Percentiles rank a stretch among this genome's conserved stretches.
These are phyloP conservation scores for Noccaea caerulescens DNA, from an alignment of 345 rosid genomes.

Conservation along the genomic window DNA sequence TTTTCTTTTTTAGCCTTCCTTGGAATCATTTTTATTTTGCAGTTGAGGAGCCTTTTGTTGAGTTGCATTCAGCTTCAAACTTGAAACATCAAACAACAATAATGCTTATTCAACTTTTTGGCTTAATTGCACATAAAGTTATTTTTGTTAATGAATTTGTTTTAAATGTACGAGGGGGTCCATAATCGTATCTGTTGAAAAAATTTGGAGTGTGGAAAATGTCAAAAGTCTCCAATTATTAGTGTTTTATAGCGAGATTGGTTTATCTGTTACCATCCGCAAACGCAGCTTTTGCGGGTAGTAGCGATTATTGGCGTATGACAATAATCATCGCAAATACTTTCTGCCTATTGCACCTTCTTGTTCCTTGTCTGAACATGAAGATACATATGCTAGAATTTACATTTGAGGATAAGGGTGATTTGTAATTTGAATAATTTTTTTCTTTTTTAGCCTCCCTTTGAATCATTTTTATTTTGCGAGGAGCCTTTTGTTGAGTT, in stretches of 20 bases:
- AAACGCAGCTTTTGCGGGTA: too few relatives aligned
- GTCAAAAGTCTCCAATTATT: neutral
- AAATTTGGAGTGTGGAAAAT: neutral
- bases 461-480: neutral
- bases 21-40: neutral
- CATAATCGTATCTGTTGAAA: too few relatives aligned
- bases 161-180: too few relatives aligned
- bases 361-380: neutral
- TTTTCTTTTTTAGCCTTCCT: neutral
- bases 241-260: too few relatives aligned
- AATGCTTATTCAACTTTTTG: neutral
- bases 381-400: neutral
- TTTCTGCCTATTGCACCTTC: neutral
- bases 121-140: neutral
- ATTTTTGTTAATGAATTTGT: neutral
- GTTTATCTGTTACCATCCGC: too few relatives aligned
- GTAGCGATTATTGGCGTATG: too few relatives aligned
- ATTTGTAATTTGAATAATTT: slow-evolving; percentile 8
- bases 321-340: too few relatives aligned
- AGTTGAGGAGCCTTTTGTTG: neutral
- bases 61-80: slow-evolving; percentile 13
- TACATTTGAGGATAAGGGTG: neutral
- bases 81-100: neutral
- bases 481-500: slow-evolving; percentile 1
- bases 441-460: neutral